Conservation (phyloP, 2,329 filamentous ascomycete genomes). For the Uncinocarpus reesii region DNA sequence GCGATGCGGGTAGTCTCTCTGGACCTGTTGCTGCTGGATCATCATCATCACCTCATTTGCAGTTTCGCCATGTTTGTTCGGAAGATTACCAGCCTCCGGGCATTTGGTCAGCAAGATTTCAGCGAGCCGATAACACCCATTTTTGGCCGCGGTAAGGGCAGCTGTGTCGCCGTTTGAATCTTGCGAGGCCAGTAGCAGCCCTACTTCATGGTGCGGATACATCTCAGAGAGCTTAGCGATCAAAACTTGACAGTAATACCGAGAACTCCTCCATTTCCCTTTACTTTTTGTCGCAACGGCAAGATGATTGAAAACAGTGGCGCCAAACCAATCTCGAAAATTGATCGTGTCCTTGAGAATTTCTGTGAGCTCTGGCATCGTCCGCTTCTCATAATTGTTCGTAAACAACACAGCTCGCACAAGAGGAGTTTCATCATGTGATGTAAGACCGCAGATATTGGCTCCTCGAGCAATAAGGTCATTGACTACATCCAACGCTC, state of each 20-base stretch:
- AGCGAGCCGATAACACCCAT: conserved; percentile 69
- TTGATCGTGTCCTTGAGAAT: conserved; percentile 74
- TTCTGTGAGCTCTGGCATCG: conserved; percentile 74
- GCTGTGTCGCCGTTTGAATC: conserved; percentile 87
- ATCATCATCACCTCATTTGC: conserved; percentile 73
- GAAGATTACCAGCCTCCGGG: conserved; percentile 64
- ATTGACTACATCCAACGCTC: conserved; percentile 81
- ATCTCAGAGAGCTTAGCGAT: conserved; percentile 76
- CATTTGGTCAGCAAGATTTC: conserved; percentile 61
- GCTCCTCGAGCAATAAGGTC: conserved; percentile 76
- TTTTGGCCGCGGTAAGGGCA: conserved; percentile 74
- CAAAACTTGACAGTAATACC: conserved; percentile 88
- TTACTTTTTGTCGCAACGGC: conserved; percentile 77
- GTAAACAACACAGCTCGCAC: conserved; percentile 94
- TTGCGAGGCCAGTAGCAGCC: conserved; percentile 66
- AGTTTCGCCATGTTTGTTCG: conserved; percentile 69
- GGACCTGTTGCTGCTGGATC: conserved; percentile 53
- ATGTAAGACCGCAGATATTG: conserved; percentile 58
- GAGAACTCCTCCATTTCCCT: conserved; percentile 76
- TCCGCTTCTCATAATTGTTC: conserved; percentile 89
- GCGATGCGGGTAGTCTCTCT: conserved; percentile 53
- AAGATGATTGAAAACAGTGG: conserved; percentile 89
- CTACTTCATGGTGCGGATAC: conserved; percentile 64
- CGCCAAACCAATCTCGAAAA: conserved; percentile 65
- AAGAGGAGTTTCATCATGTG: conserved; percentile 72